Percentiles rank a stretch among this genome's conserved stretches.
phyloP scores from a whole-genome alignment of 441 rosid genomes.

The Sinapis alba region DNA sequence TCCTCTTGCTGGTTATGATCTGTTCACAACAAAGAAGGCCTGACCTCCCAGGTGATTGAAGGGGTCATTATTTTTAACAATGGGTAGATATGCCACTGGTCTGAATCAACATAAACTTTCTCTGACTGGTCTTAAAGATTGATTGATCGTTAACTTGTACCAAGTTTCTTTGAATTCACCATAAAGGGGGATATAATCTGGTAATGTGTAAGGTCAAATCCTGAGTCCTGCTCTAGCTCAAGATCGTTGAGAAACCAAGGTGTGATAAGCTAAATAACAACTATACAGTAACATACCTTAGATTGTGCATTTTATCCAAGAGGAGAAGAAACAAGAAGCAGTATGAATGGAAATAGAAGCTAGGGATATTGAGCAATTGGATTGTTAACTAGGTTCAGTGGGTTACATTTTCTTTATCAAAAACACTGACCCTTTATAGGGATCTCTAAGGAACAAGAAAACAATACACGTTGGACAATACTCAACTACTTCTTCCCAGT shows the following conservation, averaged over 20 bases:
- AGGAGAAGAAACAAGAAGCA: no score
- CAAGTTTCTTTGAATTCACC: neutral
- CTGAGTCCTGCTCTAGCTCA: neutral
- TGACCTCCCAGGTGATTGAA: no score
- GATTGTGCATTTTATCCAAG: neutral
- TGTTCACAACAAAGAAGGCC: no score
- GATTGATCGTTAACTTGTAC: neutral
- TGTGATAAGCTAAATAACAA: neutral
- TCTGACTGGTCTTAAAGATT: neutral
- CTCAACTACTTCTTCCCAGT: slow-evolving; percentile 60
- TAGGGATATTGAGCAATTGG: neutral
- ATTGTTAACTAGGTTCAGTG: neutral
- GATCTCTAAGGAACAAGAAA: slow-evolving; percentile 12
- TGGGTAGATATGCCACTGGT: no score
- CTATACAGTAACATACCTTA: neutral
- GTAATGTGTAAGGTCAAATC: no score
- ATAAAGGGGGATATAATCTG: no score
- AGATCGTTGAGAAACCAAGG: neutral
- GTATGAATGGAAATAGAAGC: no score
- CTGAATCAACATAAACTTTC: no score
- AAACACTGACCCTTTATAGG: neutral
- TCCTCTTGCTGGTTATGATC: no score
- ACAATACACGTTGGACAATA: neutral
- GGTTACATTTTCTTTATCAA: neutral
- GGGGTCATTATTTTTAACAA: no score